These are phyloP conservation scores for Mucor plumbeus DNA, from an alignment of 371 early-diverging fungal species.

Conservation along the genomic window DNA sequence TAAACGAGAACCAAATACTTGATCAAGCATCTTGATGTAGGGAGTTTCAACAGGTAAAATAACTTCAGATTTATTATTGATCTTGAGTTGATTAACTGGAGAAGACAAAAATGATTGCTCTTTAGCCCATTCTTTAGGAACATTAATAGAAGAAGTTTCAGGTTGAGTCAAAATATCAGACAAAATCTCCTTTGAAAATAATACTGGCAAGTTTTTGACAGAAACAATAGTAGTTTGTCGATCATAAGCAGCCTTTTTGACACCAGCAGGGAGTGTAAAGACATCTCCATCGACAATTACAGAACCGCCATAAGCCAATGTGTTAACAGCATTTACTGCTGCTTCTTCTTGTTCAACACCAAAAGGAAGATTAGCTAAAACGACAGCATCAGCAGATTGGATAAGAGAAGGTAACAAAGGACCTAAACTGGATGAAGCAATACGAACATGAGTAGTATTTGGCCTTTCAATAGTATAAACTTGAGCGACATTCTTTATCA, in stretches of 20 bases:
- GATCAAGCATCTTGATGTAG: constrained; percentile 76
- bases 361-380: constrained; percentile 6
- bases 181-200: background rate
- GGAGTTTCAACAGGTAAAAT: constrained; percentile 58
- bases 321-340: constrained; percentile 15
- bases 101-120: background rate
- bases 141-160: background rate
- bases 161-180: background rate
- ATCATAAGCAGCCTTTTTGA: constrained; percentile 24
- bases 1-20: constrained; percentile 75
- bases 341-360: background rate
- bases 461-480: constrained; percentile 18
- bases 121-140: constrained; percentile 1
- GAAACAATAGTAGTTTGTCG: constrained; percentile 20
- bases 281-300: constrained; percentile 19
- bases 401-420: constrained; percentile 31
- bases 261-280: constrained; percentile 2
- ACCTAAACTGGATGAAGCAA: background rate
- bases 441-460: constrained; percentile 24
- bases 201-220: background rate
- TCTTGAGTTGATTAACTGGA: background rate
- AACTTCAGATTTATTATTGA: background rate
- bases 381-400: constrained; percentile 20
- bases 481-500: constrained; percentile 13
- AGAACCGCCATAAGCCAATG: constrained; percentile 15